Conservation (phyloP, 768 basidiomycete genomes). For the Lenzites betulinus region DNA sequence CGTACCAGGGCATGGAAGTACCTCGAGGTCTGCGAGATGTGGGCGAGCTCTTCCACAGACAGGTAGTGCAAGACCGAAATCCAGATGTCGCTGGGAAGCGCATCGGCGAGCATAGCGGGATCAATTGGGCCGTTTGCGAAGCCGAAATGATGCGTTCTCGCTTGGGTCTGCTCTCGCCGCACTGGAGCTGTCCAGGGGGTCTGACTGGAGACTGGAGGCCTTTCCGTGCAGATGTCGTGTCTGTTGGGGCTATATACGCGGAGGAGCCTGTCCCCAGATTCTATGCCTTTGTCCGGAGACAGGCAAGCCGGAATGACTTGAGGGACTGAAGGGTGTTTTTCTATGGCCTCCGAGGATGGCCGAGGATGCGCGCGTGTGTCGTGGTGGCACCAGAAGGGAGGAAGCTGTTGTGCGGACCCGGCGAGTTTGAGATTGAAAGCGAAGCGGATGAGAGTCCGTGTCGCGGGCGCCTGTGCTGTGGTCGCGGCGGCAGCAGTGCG, state of each 20-base stretch:
- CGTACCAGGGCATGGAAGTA: constrained; percentile 45
- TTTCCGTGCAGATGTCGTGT: not conserved
- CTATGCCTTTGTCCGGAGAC: no score
- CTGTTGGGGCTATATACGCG: no score
- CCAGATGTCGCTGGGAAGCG: constrained; percentile 58
- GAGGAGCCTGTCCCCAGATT: no score
- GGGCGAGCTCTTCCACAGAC: constrained; percentile 43
- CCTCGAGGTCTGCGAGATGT: constrained; percentile 42
- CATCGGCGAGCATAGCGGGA: constrained; percentile 10
- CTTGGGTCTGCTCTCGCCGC: not conserved
- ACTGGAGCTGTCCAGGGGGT: not conserved
- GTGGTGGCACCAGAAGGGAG: not conserved
- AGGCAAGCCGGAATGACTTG: not conserved
- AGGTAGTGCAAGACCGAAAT: constrained; percentile 53
- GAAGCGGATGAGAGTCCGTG: not conserved
- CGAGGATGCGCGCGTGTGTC: not conserved
- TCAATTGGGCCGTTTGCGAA: not conserved
- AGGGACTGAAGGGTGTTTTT: not conserved
- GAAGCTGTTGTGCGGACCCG: not conserved
- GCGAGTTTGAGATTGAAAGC: not conserved
- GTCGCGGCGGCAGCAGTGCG: constrained; percentile 6
- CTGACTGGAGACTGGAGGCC: not conserved
- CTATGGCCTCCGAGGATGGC: not conserved
- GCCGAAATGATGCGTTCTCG: not conserved
- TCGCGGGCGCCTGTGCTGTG: constrained; percentile 3